These are phyloP conservation scores for Tritrichomonas foetus DNA, from an alignment of 208 protist species.

Conservation along the genomic window DNA sequence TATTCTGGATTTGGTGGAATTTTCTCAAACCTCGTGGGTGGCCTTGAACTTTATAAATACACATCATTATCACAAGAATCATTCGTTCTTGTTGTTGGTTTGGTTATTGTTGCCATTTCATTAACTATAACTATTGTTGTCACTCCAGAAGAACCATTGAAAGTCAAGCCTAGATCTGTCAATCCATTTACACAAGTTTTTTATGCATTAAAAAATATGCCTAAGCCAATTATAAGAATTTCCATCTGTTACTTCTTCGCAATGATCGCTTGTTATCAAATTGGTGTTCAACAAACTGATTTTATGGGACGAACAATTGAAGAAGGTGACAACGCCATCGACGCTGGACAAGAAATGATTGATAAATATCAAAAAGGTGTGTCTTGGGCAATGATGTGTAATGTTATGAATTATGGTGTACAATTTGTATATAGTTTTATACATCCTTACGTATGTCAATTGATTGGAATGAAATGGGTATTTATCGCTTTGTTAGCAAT, in stretches of 20 bases:
- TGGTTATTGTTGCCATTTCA: background rate
- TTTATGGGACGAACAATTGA: background rate
- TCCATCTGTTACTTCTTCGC: background rate
- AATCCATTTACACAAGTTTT: conserved; percentile 5
- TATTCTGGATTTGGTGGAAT: background rate
- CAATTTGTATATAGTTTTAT: background rate
- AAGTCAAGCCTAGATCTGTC: background rate
- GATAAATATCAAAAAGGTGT: no score
- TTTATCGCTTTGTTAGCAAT: background rate
- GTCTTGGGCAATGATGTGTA: no score
- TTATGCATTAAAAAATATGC: background rate
- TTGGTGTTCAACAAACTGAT: background rate
- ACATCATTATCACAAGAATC: no score
- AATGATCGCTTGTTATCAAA: background rate
- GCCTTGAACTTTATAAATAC: background rate
- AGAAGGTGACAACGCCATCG: no score
- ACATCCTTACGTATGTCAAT: background rate
- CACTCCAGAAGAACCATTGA: background rate
- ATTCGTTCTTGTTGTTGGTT: background rate
- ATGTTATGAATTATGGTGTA: no score
- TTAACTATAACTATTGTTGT: background rate
- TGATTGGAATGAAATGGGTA: background rate
- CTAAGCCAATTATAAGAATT: background rate
- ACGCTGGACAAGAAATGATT: no score
- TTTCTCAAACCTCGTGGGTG: background rate